Conservation (phyloP, 106 monocot species). For the Vanilla planifolia region DNA sequence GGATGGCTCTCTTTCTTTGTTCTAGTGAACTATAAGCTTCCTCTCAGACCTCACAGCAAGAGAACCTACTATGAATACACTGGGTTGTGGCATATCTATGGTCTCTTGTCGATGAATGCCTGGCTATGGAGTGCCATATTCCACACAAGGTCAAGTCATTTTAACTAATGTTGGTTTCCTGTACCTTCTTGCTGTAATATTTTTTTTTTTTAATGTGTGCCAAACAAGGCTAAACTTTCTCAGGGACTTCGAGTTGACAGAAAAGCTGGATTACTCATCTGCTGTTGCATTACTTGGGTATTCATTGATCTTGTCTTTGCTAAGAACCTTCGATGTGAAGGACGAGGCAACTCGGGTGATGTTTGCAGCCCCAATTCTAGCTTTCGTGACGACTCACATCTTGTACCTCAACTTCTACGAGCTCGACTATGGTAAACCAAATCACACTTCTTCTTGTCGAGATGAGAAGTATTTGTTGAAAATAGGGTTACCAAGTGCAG, state of each 20-base stretch:
- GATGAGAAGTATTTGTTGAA: background rate
- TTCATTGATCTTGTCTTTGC: slow-evolving; percentile 66
- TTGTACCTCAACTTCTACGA: slow-evolving; percentile 89
- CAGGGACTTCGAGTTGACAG: slow-evolving; percentile 85
- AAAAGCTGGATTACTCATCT: slow-evolving; percentile 90
- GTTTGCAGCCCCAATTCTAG: slow-evolving; percentile 82
- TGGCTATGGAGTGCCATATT: slow-evolving; percentile 98
- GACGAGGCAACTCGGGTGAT: slow-evolving; percentile 89
- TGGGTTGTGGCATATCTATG: slow-evolving; percentile 92
- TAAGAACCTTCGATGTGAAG: slow-evolving; percentile 75
- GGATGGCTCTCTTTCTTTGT: slow-evolving; percentile 89
- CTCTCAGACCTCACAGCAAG: slow-evolving; percentile 66
- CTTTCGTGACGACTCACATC: slow-evolving; percentile 91
- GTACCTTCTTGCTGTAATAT: too few species aligned
- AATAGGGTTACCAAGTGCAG: slow-evolving; percentile 29
- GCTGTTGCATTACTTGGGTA: slow-evolving; percentile 90
- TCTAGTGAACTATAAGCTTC: slow-evolving; percentile 65
- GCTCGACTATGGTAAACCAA: slow-evolving; percentile 82
- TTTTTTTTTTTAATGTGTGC: too few species aligned
- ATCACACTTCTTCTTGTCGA: background rate
- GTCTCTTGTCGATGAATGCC: slow-evolving; percentile 79
- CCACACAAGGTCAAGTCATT: slow-evolving; percentile 57
- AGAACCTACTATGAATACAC: slow-evolving; percentile 89
- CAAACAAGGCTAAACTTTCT: too few species aligned
- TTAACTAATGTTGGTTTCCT: too few species aligned